Base-by-base conservation (phyloP, 2,329 filamentous ascomycete genomes). In the Venturia carpophila region DNA sequence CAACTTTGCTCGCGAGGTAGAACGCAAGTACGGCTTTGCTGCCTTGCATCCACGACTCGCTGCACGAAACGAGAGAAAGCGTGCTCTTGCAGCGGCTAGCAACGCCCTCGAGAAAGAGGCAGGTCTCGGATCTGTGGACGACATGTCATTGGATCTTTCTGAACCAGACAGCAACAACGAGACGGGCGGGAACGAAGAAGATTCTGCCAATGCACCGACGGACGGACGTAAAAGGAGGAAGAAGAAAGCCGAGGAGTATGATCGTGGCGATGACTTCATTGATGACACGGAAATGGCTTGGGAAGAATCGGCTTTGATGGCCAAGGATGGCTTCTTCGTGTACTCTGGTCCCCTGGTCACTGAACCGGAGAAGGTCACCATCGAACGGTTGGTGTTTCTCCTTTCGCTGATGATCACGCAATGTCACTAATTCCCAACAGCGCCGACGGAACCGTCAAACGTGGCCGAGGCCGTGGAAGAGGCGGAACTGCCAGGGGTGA, bases 291-390 rank as follows among this genome's bases (percentile, higher is more conserved):
- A 99, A 75, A 76, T 97, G 73, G 82, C 95, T 0, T 97, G 93
- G 93, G 91, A 97, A 76, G 91, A 96, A 72, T 90, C 96, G 73
- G 93, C 93, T 7, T 92, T 93, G 5, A 92, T 94, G 60, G 93
- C 91, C 69, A 91, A 93, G 70, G 94, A 97, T 73, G 94, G 94
- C 0, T 99, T 97, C 79, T 99, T 97, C 74, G 94, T 99, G 1
- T 99, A 97, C 76, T 95, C 91, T 67, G 94, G 94, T 3, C 93
- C 93, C 10, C 80, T 99, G 60, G 84, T 97, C 27, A 89, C 89
- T 5, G 92, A 96, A 76, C 90, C 88, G 27, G 89, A 96, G 77
- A 93, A 94, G 76, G 34, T 39, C n/a, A 77, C 82, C 65, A 80
- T 87, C 62, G 86, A 88, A 72, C 80, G 83, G 84, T 86, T 78